These are phyloP conservation scores for Peziza echinospora DNA, from an alignment of 495 filamentous ascomycete genomes.

Conservation along the genomic window DNA sequence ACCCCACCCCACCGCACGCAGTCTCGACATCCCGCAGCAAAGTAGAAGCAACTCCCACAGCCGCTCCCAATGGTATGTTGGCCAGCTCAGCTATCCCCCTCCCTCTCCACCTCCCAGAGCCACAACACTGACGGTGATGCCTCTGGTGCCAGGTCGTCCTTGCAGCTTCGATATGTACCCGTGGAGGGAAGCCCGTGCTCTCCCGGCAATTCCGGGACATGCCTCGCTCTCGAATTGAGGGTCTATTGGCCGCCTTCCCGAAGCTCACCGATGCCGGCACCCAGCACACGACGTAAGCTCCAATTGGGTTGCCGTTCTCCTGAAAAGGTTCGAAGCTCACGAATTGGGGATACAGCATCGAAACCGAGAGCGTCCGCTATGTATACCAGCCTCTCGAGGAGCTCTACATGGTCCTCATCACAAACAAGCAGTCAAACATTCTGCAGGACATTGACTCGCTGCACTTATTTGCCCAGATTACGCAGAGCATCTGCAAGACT, in stretches of 20 bases:
- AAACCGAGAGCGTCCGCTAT: slow-evolving; percentile 98
- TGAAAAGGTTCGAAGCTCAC: too few relatives aligned
- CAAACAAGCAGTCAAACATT: slow-evolving; percentile 97
- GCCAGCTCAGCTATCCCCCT: too few relatives aligned
- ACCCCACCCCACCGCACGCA: too few relatives aligned
- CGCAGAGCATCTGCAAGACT: slow-evolving; percentile 85
- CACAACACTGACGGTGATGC: too few relatives aligned
- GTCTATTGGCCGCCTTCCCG: slow-evolving; percentile 83
- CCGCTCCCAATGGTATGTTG: too few relatives aligned
- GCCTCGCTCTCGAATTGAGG: slow-evolving; percentile 85
- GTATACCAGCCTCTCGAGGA: slow-evolving; percentile 98
- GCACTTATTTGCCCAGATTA: slow-evolving; percentile 91
- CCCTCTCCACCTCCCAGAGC: too few relatives aligned
- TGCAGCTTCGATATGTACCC: slow-evolving; percentile 95
- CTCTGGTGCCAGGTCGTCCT: slow-evolving; percentile 58
- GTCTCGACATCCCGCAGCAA: too few relatives aligned
- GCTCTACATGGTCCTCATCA: slow-evolving; percentile 98
- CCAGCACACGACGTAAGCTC: slow-evolving; percentile 57
- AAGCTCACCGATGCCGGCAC: slow-evolving; percentile 87
- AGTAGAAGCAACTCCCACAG: too few relatives aligned
- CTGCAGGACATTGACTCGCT: slow-evolving; percentile 96
- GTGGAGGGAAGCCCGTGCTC: slow-evolving; percentile 89
- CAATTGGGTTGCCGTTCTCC: too few relatives aligned
- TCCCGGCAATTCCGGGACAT: slow-evolving; percentile 95
- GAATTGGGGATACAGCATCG: slow-evolving; percentile 38